Base-by-base conservation (phyloP, 2,329 filamentous ascomycete genomes). In the Endocalyx cinctus region DNA sequence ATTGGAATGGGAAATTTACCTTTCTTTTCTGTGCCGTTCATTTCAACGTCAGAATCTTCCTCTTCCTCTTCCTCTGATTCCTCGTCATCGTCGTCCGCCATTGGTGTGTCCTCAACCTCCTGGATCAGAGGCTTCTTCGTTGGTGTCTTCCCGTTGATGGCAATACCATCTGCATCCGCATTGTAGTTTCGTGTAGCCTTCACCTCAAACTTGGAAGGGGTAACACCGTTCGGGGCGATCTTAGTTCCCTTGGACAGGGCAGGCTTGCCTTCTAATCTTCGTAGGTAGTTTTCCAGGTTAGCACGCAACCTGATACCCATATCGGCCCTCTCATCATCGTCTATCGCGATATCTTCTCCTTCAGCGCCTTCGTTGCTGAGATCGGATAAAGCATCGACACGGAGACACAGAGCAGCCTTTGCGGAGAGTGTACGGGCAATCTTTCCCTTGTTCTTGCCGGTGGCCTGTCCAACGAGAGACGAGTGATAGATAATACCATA, bases 401-500 rank as follows among this genome's bases (percentile, higher is more conserved):
- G 88, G 30, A 96, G 73, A 72, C 89, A 89, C 31, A 98, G 78
- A 17, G 92, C 87, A 29, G 90, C 82, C 74, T 97, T 97, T 49
- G 90, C 84, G 30, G 92, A 85, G 41, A 98, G 77, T 72, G 95
- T 88, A 75, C 92, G 87, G 26, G 92, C 92, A 57, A 98, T 95
- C 74, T 98, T 98, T 53, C 92, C 92, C 82, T 98, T 98, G 74
- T 97, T 97, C 72, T 87, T 90, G 54, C 92, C 92, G 14, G 87
- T 94, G 18, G 92, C 92, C 69, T 98, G 92, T 27, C 92, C 94
- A 46, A 98, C 94, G 28, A 98, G 77, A 17, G 87, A 92, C 30
- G 86, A 84, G 64, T 94, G 85, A 68, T 92, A 94, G 60, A 94
- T 87, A 46, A 94, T 75, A 75, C 92, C 92, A 55, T 97, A 98